Base-by-base conservation (phyloP, 805 yeast genomes). In the Zygoascus flipseniorum region DNA sequence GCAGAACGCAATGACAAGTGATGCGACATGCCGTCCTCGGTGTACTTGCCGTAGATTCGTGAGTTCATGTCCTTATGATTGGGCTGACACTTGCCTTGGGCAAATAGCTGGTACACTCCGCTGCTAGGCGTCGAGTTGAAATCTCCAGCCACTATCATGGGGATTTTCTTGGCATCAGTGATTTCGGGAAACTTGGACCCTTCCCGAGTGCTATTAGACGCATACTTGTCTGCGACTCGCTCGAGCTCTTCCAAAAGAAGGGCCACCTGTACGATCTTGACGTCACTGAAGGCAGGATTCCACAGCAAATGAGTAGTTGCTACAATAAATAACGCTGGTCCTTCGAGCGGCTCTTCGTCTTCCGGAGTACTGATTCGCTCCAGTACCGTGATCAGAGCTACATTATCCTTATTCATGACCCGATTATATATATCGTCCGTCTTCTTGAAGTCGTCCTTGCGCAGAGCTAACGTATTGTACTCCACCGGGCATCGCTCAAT, bases 241-340 rank as follows among this genome's bases (percentile, higher is more conserved):
- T 88, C 93, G 64, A 95, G 70, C 69, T 93, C 96, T 62, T 92
- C 97, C 62, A 93, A 72, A 58, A 93, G 73, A 31, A 93, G 85
- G 44, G 96, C 97, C 53, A 87, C 93, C 73, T 93, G 99, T 72
- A 93, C 85, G 2, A 97, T 82, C 69, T 93, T 93, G 53, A 93
- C 99, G 71, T 93, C 99, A 66, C 88, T 88, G 65, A 83, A 87
- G 49, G 86, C 88, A 3, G 99, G 99, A 73, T 93, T 97, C 98
- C 99, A 93, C 69, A 92, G 97, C 68, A 93, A 79, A 76, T 93
- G 99, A 0, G 98, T 92, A 63, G 89, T 92, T 2, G 86, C 89
- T 39, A 89, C 75, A 60, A 87, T 76, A 41, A 92, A 70, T 57
- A 78, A 78, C 65, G 84, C 86, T 13, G 49, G 41, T 16, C 90